A percentile compares a stretch with the other conserved stretches of the same genome.
Conservation (phyloP, 2,329 filamentous ascomycete species). For the Mollisia scopiformis region DNA sequence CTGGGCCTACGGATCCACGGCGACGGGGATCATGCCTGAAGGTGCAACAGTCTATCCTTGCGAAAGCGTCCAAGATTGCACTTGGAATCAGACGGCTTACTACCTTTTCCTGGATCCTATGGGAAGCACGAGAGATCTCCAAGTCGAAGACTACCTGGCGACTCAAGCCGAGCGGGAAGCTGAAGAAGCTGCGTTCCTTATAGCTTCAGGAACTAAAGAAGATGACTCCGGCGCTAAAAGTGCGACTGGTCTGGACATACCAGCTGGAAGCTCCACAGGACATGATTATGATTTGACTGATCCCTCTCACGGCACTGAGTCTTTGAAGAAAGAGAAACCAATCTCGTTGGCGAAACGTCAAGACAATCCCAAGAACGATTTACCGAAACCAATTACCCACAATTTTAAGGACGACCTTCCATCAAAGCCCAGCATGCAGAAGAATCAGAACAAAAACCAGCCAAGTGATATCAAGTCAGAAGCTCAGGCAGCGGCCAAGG, state of each 20-base stretch:
- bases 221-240: slow-evolving; percentile 2
- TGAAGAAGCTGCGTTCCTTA: slow-evolving; percentile 41
- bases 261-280: neutral
- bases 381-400: slow-evolving; percentile 20
- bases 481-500: neutral
- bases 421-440: neutral
- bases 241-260: neutral
- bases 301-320: slow-evolving; percentile 6
- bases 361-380: slow-evolving; percentile 17
- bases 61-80: slow-evolving; percentile 27
- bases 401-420: slow-evolving; percentile 10
- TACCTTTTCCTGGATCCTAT: slow-evolving; percentile 39
- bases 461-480: too few relatives aligned
- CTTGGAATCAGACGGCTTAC: slow-evolving; percentile 37
- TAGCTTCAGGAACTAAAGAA: slow-evolving; percentile 1
- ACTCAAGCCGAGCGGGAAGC: slow-evolving; percentile 43
- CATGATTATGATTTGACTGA: slow-evolving; percentile 6
- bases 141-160: slow-evolving; percentile 45
- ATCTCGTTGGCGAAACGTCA: slow-evolving; percentile 20
- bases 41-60: slow-evolving; percentile 53
- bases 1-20: slow-evolving; percentile 67
- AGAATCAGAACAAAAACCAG: too few relatives aligned
- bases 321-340: slow-evolving; percentile 16
- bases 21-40: slow-evolving; percentile 69
- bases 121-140: slow-evolving; percentile 44